Conservation (phyloP, 805 yeast genomes). For the Yamadazyma sp. region DNA sequence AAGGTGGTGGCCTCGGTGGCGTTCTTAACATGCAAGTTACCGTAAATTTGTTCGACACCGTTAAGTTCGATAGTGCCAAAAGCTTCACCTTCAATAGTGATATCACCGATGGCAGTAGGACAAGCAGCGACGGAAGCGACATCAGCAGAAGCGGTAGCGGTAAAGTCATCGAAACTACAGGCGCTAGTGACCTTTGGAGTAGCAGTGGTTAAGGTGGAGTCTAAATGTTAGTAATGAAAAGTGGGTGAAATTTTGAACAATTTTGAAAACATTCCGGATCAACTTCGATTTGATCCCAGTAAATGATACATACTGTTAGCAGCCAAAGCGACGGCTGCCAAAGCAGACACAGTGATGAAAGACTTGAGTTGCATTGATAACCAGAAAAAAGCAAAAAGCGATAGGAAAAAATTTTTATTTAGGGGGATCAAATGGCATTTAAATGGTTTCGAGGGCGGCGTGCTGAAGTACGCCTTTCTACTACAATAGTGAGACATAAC, state of each 20-base stretch:
- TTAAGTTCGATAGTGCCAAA: slow-evolving; percentile 66
- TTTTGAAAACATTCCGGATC: no score
- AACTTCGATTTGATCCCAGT: no score
- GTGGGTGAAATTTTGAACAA: neutral
- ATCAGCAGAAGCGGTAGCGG: slow-evolving; percentile 79
- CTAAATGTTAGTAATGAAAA: slow-evolving; percentile 13
- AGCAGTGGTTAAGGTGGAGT: slow-evolving; percentile 49
- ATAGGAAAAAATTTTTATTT: slow-evolving; percentile 7
- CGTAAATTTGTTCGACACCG: slow-evolving; percentile 74
- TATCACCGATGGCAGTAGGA: slow-evolving; percentile 76
- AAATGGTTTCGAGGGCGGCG: slow-evolving; percentile 11
- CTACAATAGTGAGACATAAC: slow-evolving; percentile 11
- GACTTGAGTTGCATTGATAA: slow-evolving; percentile 57
- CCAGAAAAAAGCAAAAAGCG: slow-evolving; percentile 4
- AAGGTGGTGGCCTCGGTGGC: slow-evolving; percentile 62
- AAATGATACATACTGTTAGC: slow-evolving; percentile 32
- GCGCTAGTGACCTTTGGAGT: slow-evolving; percentile 58
- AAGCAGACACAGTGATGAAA: slow-evolving; percentile 47
- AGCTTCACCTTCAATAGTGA: slow-evolving; percentile 61
- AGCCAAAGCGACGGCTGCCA: slow-evolving; percentile 46
- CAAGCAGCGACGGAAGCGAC: slow-evolving; percentile 74
- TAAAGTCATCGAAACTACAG: slow-evolving; percentile 62
- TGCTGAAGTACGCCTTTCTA: slow-evolving; percentile 7
- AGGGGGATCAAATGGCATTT: slow-evolving; percentile 10
- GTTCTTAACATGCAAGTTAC: slow-evolving; percentile 66